Conservation (phyloP, 495 filamentous ascomycete genomes). For the Penicillium odoratum region DNA sequence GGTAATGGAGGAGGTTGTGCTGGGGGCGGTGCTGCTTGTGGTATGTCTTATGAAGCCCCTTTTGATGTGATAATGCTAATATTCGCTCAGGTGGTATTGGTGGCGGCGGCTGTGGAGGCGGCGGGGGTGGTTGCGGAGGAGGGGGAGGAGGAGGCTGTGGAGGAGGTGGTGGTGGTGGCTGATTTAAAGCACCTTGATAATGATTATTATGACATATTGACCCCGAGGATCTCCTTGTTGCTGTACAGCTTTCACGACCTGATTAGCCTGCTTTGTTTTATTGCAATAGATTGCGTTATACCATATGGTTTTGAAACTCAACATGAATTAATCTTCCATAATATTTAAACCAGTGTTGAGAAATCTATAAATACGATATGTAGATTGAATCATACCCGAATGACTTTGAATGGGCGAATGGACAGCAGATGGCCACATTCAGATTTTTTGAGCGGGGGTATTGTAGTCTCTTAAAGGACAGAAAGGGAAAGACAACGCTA, state of each 20-base stretch:
- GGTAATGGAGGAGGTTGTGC: constrained; percentile 31
- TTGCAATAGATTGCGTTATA: background rate
- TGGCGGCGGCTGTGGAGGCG: constrained; percentile 20
- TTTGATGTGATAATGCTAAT: background rate
- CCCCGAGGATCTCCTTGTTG: background rate
- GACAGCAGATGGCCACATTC: background rate
- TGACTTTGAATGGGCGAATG: background rate
- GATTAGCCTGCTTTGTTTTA: background rate
- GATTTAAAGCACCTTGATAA: background rate
- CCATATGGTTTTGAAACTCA: background rate
- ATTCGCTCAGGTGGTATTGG: constrained; percentile 17
- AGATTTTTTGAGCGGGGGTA: constrained; percentile 5
- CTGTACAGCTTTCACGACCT: background rate
- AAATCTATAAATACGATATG: background rate
- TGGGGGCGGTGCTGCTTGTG: constrained; percentile 41
- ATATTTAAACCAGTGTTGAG: background rate
- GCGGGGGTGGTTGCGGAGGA: constrained; percentile 5
- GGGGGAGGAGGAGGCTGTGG: constrained; percentile 11
- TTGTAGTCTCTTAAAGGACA: background rate
- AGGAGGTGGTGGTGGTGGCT: constrained; percentile 2
- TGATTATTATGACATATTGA: background rate
- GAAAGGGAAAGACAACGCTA: constrained; percentile 18
- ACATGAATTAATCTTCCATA: background rate
- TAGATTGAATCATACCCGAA: background rate
- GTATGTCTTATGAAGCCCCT: constrained; percentile 13